A percentile compares a stretch with the other conserved stretches of the same genome.
Evolutionary conservation across 805 yeast species (phyloP).

Genomic region (Saccharomycopsis malanga): DNA sequence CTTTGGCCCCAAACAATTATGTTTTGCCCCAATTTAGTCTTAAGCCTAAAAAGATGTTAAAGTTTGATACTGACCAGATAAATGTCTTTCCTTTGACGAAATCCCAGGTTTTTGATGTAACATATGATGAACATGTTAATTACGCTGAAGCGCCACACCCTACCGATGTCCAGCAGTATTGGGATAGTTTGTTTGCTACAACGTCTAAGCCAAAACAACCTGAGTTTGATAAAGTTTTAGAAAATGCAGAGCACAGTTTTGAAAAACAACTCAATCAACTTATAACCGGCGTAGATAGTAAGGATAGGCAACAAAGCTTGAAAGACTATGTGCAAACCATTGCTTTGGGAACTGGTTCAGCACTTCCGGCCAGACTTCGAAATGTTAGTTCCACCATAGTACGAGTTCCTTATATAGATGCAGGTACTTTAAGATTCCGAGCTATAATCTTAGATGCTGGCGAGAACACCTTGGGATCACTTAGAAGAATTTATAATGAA

Average conservation of each 20-base stretch:
- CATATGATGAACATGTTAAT: neutral
- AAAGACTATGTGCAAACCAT: slow-evolving; percentile 56
- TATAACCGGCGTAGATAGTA: no score
- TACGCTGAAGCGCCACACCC: neutral
- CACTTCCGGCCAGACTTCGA: slow-evolving; percentile 76
- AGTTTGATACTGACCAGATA: neutral
- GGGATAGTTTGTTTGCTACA: neutral
- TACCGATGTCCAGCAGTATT: neutral
- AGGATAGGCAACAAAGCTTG: slow-evolving; percentile 23
- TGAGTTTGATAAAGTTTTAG: neutral
- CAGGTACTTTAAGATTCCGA: slow-evolving; percentile 29
- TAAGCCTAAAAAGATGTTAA: neutral
- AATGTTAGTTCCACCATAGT: slow-evolving; percentile 80
- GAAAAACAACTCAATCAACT: no score
- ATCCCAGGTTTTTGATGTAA: neutral
- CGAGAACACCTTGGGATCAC: slow-evolving; percentile 76
- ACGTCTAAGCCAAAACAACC: no score
- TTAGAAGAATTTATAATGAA: slow-evolving; percentile 54
- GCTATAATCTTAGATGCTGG: slow-evolving; percentile 84
- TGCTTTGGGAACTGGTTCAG: slow-evolving; percentile 90
- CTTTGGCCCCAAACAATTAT: slow-evolving; percentile 38
- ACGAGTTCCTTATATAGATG: slow-evolving; percentile 50
- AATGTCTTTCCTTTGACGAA: neutral
- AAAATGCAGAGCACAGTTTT: neutral
- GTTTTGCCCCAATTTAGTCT: slow-evolving; percentile 31